phyloP scores from a whole-genome alignment of 345 rosid species.

The Rubroshorea leprosula region DNA sequence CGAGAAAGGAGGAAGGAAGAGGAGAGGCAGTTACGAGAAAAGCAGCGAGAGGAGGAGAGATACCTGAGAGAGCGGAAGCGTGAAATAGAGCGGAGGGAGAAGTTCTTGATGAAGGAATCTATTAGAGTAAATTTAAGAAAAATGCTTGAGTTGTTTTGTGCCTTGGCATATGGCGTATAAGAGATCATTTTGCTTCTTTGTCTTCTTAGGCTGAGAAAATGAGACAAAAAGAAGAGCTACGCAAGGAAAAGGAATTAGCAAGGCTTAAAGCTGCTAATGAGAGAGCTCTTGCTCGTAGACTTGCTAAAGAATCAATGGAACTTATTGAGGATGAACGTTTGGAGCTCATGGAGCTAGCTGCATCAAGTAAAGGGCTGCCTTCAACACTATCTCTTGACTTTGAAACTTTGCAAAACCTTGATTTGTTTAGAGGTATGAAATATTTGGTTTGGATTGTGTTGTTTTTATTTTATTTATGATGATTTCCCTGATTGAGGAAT shows the following conservation, averaged over 20 bases:
- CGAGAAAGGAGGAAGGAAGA: slow-evolving; percentile 94
- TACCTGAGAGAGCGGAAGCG: slow-evolving; percentile 71
- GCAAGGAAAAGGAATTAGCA: slow-evolving; percentile 71
- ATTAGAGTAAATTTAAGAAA: slow-evolving; percentile 46
- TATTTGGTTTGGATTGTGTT: slow-evolving; percentile 7
- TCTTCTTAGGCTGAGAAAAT: slow-evolving; percentile 66
- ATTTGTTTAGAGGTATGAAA: slow-evolving; percentile 57
- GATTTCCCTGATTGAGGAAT: too few species aligned
- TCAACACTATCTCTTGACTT: slow-evolving; percentile 59
- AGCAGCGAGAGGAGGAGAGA: slow-evolving; percentile 91
- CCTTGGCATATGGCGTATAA: slow-evolving; percentile 1
- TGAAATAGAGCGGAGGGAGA: slow-evolving; percentile 83
- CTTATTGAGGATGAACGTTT: slow-evolving; percentile 79
- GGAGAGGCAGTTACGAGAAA: slow-evolving; percentile 81
- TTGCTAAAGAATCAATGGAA: slow-evolving; percentile 84
- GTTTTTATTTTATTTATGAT: too few species aligned
- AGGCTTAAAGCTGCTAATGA: slow-evolving; percentile 83
- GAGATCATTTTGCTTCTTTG: slow-evolving; percentile 5
- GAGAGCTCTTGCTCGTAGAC: slow-evolving; percentile 83
- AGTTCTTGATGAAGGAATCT: slow-evolving; percentile 74
- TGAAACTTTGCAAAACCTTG: slow-evolving; percentile 72
- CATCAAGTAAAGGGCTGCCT: slow-evolving; percentile 58
- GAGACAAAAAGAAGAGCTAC: slow-evolving; percentile 78
- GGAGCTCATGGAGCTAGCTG: slow-evolving; percentile 91
- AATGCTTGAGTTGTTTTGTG: not conserved